Base-by-base conservation (phyloP, 2,329 filamentous ascomycete species). In the Rhynchosporium secalis region DNA sequence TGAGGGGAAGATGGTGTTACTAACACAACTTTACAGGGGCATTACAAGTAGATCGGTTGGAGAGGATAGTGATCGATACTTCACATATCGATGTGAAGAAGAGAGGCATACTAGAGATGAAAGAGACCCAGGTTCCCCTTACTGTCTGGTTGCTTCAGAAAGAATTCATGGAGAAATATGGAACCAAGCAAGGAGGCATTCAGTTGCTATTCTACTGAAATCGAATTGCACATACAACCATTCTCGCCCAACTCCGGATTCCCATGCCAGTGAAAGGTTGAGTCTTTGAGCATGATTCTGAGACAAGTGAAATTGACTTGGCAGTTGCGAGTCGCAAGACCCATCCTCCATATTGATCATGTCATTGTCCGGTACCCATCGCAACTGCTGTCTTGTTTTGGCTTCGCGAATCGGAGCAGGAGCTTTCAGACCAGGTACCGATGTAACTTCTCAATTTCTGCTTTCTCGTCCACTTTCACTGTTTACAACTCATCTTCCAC, bases 61-160 rank as follows among this genome's bases (percentile, higher is more conserved):
- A 92, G 77, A 84, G 91, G 51, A 84, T 99, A 40, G 85, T 98
- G 8, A 83, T 98, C 38, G 95, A 99, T 76, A 92, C 91, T 13
- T 96, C 92, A 7, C 89, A 96, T 73, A 90, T 97, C 68, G 94
- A 99, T 76, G 86, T 90, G 76, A 99, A 99, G 82, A 96, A 96
- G 80, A 83, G 93, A 52, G 92, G 92, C 0, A 86, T 99, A 66
- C 86, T 96, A 75, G 95, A 98, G 73, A 97, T 98, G 91, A 92
- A 90, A 75, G 95, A 99, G 65, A 91, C 91, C 0, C 88, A 93
- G 78, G 81, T 92, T 71, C 91, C 92, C 6, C 81, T 98, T 54
- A 84, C 91, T 51, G 83, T 86, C 65, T 86, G 96, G 73, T 78
- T 99, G 56, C 83, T 87, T 40, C 81, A 86, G 60, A 78, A 84